These are phyloP conservation scores for Boletus calvinii DNA, from an alignment of 1,284 basidiomycete species.

Conservation along the genomic window DNA sequence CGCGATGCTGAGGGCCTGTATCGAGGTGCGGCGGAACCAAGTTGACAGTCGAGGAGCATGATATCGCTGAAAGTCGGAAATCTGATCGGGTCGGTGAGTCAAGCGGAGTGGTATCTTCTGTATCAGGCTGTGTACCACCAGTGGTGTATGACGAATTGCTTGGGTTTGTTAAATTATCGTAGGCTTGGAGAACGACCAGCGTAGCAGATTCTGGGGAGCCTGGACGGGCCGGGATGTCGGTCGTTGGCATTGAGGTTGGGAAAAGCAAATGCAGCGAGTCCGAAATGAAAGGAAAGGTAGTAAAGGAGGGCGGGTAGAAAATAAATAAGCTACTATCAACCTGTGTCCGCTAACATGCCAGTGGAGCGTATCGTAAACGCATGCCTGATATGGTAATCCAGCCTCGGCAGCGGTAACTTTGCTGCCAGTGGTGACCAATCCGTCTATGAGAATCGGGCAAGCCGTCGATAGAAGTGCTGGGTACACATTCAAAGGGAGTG, in stretches of 20 bases:
- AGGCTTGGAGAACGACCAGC: slow-evolving; percentile 31
- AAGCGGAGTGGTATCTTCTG: slow-evolving; percentile 10
- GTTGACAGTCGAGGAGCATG: slow-evolving; percentile 26
- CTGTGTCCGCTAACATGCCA: slow-evolving; percentile 11
- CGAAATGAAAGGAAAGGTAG: slow-evolving; percentile 4
- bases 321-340: slow-evolving; percentile 16
- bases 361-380: slow-evolving; percentile 30
- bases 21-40: slow-evolving; percentile 25
- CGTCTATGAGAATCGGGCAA: too few species aligned
- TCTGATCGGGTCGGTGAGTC: slow-evolving; percentile 25
- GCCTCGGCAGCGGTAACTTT: background rate
- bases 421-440: too few species aligned
- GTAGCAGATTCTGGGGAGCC: slow-evolving; percentile 32
- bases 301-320: slow-evolving; percentile 20
- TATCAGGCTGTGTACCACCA: background rate
- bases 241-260: slow-evolving; percentile 16
- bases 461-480: too few species aligned
- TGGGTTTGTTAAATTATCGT: slow-evolving; percentile 15
- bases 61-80: slow-evolving; percentile 25
- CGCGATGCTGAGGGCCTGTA: background rate
- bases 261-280: slow-evolving; percentile 5
- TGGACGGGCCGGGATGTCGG: slow-evolving; percentile 9
- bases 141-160: background rate
- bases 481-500: background rate
- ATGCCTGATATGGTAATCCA: slow-evolving; percentile 26